These are phyloP conservation scores for Cordyceps cateniannulata DNA, from an alignment of 2,329 filamentous ascomycete species.

Conservation along the genomic window DNA sequence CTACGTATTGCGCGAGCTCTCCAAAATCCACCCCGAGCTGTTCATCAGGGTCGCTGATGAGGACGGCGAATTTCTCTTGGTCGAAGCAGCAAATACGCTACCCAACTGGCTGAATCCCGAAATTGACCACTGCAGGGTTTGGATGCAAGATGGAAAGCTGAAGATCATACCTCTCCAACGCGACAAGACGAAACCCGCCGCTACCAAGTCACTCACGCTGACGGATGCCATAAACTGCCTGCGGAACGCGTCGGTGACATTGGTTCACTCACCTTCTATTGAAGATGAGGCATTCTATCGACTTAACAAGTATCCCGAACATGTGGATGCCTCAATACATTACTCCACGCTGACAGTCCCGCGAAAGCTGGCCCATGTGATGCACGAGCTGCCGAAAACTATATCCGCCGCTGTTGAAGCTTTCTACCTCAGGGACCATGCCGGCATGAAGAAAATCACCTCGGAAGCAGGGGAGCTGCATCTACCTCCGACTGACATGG, in stretches of 20 bases:
- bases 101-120: slow-evolving; percentile 91
- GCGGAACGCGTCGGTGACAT: slow-evolving; percentile 42
- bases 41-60: slow-evolving; percentile 83
- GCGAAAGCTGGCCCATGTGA: slow-evolving; percentile 70
- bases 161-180: slow-evolving; percentile 59
- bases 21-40: slow-evolving; percentile 60
- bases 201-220: slow-evolving; percentile 49
- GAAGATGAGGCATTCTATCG: slow-evolving; percentile 90
- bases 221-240: slow-evolving; percentile 59
- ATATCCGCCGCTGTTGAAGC: slow-evolving; percentile 81
- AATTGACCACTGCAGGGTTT: slow-evolving; percentile 79
- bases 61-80: slow-evolving; percentile 91
- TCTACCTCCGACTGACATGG: slow-evolving; percentile 74
- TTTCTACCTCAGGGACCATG: slow-evolving; percentile 85
- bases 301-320: slow-evolving; percentile 72
- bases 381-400: slow-evolving; percentile 68
- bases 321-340: slow-evolving; percentile 71
- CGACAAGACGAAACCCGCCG: slow-evolving; percentile 21
- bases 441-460: slow-evolving; percentile 63
- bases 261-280: slow-evolving; percentile 67
- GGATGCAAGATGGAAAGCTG: slow-evolving; percentile 75
- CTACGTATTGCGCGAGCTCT: slow-evolving; percentile 78
- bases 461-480: slow-evolving; percentile 44
- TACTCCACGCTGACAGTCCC: slow-evolving; percentile 68
- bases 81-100: slow-evolving; percentile 83